Evolutionary conservation across 345 rosid species (phyloP).

Genomic region (Leavenworthia alabamica): DNA sequence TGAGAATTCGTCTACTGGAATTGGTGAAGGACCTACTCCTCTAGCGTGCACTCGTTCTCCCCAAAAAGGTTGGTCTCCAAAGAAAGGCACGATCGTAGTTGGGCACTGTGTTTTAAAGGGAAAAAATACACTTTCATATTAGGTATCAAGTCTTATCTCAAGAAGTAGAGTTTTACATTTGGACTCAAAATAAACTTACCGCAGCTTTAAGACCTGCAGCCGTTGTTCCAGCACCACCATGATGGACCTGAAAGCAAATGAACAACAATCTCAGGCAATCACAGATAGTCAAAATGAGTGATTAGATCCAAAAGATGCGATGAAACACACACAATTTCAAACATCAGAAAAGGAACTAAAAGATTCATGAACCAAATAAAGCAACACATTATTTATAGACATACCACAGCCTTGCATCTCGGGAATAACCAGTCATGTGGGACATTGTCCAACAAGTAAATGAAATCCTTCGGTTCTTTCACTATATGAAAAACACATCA

Average conservation of each 20-base stretch:
- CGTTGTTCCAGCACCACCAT: constrained; percentile 97
- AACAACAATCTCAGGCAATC: neutral
- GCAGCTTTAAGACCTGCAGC: constrained; percentile 98
- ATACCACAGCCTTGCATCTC: constrained; percentile 98
- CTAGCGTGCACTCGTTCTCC: constrained; percentile 87
- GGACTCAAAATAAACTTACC: constrained; percentile 36
- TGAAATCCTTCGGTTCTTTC: constrained; percentile 75
- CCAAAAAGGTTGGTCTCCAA: constrained; percentile 99
- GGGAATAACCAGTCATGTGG: constrained; percentile 99
- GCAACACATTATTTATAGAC: constrained; percentile 20
- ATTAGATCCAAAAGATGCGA: too few species aligned
- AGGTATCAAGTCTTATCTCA: neutral
- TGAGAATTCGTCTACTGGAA: constrained; percentile 85
- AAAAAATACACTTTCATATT: neutral
- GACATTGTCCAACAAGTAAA: constrained; percentile 80
- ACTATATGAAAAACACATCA: constrained; percentile 42
- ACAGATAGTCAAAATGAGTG: too few species aligned
- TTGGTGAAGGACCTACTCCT: constrained; percentile 89
- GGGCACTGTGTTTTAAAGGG: constrained; percentile 65
- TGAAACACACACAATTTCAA: too few species aligned
- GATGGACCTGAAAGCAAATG: constrained; percentile 70
- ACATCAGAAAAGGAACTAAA: too few species aligned
- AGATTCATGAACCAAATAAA: too few species aligned
- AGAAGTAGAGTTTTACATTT: neutral
- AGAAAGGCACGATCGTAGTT: constrained; percentile 89